Evolutionary conservation across 169 alveolate genomes (phyloP), one percentile per base, ranked within the genome.

Genomic region (Pseudocohnilembus persalinus): DNA sequence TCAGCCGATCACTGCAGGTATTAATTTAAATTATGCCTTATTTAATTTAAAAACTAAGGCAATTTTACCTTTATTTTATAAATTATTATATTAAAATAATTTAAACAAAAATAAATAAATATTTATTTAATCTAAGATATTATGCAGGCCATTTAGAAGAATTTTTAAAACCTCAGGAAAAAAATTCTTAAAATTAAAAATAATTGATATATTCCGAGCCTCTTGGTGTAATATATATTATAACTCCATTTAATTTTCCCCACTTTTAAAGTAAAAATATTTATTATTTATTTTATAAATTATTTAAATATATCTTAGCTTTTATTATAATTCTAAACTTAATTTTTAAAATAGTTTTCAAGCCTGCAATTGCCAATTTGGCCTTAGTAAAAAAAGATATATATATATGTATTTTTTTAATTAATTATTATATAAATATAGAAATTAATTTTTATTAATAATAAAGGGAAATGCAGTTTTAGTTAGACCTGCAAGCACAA

Each of bases 171-270:
- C 68, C 68, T 20, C 4, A 49, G 20, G 4, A 49, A 20, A 11
- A 49, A 11, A 20, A 49, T 4, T 4, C 20, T 49, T 11, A 11
- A 20, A 20, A 20, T 11, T 49, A 49, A 49, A 49, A 49, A 20
- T 20, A 49, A 49, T 49, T 11, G 20, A 20, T 49, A 49, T 49
- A 11, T 20, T 20, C 4, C 20, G 86, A 91, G 31, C 93, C 95
- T 15, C 28, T 80, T 26, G 95, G 95, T 20, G 83, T 88, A 16
- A 65, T 87, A 15, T 83, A 81, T 28, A 35, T 73, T n/a, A 82
- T 87, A 31, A 75, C 68, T 28, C 91, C 91, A 32, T 87, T 87
- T 68, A 87, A 87, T 63, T 82, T 87, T 78, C 91, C 91, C 4
- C 32, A 74, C 74, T 87, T 84, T 81, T 30, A 81, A 32, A 49